Conservation (phyloP, 2,329 filamentous ascomycete genomes). For the Stagonosporopsis cucurbitacearum region DNA sequence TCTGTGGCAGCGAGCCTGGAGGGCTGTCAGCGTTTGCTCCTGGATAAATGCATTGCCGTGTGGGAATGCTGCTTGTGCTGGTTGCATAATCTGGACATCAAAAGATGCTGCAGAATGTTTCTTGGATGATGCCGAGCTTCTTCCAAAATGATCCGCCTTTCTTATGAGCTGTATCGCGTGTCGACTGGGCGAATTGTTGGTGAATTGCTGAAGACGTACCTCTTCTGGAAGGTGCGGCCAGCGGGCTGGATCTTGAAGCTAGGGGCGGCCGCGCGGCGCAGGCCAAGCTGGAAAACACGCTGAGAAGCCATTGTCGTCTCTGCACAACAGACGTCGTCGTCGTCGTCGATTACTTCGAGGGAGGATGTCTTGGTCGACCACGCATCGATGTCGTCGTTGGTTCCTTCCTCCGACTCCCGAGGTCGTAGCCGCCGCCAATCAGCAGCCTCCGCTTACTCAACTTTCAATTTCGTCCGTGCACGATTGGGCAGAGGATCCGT, state of each 20-base stretch:
- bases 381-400: slow-evolving; percentile 42
- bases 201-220: slow-evolving; percentile 48
- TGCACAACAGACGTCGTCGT: slow-evolving; percentile 10
- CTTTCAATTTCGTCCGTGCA: slow-evolving; percentile 1
- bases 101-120: too few relatives aligned
- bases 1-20: slow-evolving; percentile 61
- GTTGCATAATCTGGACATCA: not conserved
- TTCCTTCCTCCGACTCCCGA: slow-evolving; percentile 35
- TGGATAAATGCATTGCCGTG: not conserved
- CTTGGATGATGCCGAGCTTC: not conserved
- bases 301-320: slow-evolving; percentile 51
- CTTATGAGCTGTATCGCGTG: not conserved
- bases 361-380: slow-evolving; percentile 24
- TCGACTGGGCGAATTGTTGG: not conserved
- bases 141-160: not conserved
- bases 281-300: slow-evolving; percentile 54
- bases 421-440: slow-evolving; percentile 40
- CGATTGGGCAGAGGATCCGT: slow-evolving; percentile 27
- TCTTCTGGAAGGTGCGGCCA: slow-evolving; percentile 54
- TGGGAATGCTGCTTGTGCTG: not conserved
- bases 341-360: slow-evolving; percentile 32
- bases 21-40: slow-evolving; percentile 15
- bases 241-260: slow-evolving; percentile 50
- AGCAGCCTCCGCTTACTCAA: slow-evolving; percentile 23
- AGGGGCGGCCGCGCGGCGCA: slow-evolving; percentile 52